Percentiles rank a stretch among this genome's conserved stretches.
phyloP scores from a whole-genome alignment of 2,329 filamentous ascomycete species.

The Grosmannia huntii region DNA sequence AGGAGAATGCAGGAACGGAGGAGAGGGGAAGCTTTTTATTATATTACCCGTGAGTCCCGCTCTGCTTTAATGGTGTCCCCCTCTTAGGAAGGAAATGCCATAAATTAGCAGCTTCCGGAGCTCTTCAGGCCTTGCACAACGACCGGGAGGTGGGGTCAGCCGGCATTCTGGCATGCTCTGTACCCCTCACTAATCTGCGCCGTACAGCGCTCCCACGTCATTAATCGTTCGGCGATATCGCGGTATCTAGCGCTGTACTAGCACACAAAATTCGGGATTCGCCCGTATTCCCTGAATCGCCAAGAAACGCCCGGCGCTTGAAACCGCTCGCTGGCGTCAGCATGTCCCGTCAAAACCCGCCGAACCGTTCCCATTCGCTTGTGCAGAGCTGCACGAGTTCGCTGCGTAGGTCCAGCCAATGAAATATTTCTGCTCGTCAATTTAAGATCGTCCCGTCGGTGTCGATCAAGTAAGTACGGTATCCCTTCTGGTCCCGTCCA shows the following conservation, averaged over 20 bases:
- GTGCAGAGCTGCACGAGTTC: neutral
- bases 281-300: neutral
- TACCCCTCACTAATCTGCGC: neutral
- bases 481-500: neutral
- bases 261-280: constrained; percentile 3
- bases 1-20: neutral
- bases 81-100: neutral
- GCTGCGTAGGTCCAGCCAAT: neutral
- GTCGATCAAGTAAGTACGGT: neutral
- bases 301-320: neutral
- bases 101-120: neutral
- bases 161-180: constrained; percentile 1
- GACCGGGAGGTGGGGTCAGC: constrained; percentile 3
- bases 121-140: neutral
- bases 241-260: constrained; percentile 4
- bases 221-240: constrained; percentile 9
- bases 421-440: neutral
- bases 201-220: neutral
- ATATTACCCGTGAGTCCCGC: neutral
- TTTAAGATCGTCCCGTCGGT: neutral
- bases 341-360: neutral
- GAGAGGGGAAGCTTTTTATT: neutral
- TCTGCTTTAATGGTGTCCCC: neutral
- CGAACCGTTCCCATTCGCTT: neutral
- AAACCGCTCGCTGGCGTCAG: neutral